Conservation (phyloP, 2,329 filamentous ascomycete genomes). For the Passalora sequoiae region DNA sequence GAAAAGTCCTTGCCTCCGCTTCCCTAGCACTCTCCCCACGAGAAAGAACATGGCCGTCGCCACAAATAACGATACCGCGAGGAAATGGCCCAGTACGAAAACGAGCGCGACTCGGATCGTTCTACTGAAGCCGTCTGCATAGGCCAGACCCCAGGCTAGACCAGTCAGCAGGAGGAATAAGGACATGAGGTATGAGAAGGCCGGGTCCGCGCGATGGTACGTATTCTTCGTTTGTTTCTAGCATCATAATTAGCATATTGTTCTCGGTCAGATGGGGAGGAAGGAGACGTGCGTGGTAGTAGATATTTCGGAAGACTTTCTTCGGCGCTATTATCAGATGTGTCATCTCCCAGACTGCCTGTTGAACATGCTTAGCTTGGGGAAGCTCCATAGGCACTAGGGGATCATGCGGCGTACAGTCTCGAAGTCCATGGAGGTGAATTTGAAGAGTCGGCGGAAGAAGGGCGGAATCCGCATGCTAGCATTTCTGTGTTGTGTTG, state of each 20-base stretch:
- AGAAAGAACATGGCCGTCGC: conserved; percentile 61
- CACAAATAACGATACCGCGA: conserved; percentile 54
- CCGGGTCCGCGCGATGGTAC: conserved; percentile 64
- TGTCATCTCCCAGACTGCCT: conserved; percentile 66
- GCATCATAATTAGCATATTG: not conserved
- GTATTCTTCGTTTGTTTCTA: conserved; percentile 58
- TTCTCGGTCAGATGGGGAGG: not conserved
- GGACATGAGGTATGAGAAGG: conserved; percentile 64
- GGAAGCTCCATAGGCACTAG: not conserved
- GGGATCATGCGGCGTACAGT: conserved; percentile 39
- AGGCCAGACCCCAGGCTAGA: conserved; percentile 56
- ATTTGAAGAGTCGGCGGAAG: conserved; percentile 66
- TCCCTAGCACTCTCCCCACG: conserved; percentile 57
- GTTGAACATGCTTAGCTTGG: not conserved
- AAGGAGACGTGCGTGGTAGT: conserved; percentile 55
- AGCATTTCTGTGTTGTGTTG: conserved; percentile 38
- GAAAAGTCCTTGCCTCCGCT: conserved; percentile 55
- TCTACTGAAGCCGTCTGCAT: conserved; percentile 42
- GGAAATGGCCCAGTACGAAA: conserved; percentile 56
- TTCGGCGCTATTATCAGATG: conserved; percentile 63
- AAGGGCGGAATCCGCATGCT: conserved; percentile 60
- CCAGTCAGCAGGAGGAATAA: conserved; percentile 55
- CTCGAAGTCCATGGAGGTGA: conserved; percentile 69
- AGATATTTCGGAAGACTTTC: conserved; percentile 66
- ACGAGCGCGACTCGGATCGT: conserved; percentile 44